These are phyloP conservation scores for Penicillium digitatum DNA, from an alignment of 2,329 filamentous ascomycete species.

Conservation along the genomic window DNA sequence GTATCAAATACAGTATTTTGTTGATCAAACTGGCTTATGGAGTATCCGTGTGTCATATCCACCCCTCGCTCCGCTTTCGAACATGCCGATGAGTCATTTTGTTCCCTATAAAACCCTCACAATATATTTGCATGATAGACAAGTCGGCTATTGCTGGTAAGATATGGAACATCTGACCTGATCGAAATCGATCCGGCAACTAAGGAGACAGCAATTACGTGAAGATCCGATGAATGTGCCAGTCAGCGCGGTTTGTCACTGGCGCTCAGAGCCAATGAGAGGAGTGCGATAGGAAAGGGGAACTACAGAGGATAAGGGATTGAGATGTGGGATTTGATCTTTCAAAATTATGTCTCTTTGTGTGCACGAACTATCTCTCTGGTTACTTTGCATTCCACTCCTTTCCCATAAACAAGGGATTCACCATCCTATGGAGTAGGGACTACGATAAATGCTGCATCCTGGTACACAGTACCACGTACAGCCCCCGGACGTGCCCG, in stretches of 20 bases:
- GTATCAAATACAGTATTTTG: background rate
- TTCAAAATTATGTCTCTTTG: background rate
- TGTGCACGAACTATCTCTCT: background rate
- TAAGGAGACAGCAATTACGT: conserved; percentile 6
- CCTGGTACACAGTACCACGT: background rate
- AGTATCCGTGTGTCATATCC: conserved; percentile 5
- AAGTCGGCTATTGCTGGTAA: conserved; percentile 1
- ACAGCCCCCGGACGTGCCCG: conserved; percentile 6
- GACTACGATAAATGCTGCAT: background rate
- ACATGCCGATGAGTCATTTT: conserved; percentile 22
- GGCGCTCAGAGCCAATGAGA: conserved; percentile 23
- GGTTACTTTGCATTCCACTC: background rate
- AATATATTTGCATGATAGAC: background rate
- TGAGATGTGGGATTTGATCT: background rate
- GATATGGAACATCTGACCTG: conserved; percentile 7
- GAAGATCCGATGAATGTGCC: conserved; percentile 6
- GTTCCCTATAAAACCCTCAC: conserved; percentile 1
- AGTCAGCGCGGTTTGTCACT: conserved; percentile 37
- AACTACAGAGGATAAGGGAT: conserved; percentile 12
- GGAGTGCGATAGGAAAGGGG: conserved; percentile 25
- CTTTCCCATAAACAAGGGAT: too few species aligned
- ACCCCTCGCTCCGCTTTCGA: background rate
- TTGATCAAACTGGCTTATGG: background rate
- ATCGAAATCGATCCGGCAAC: background rate
- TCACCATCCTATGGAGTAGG: too few species aligned